Evolutionary conservation across 768 basidiomycete species (phyloP), one percentile per base, ranked within the genome.

Genomic region (Termitomyces sp.): DNA sequence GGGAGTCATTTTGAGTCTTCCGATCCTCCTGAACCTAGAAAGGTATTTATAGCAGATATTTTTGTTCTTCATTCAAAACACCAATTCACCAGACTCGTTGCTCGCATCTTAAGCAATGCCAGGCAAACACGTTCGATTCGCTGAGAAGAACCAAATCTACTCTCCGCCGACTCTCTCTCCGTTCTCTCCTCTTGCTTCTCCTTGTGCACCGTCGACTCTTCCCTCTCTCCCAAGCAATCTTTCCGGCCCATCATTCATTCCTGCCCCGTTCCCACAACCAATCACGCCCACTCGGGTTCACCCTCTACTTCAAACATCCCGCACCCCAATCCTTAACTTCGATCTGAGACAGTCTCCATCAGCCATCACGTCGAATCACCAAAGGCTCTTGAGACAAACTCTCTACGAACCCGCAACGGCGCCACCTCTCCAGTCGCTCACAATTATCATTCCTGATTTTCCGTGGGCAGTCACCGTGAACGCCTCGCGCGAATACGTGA

Each of bases 391-490:
- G 75, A 64, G 54, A 20, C 62, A 62, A 7, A 63, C 60, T 0
- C 67, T 76, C 15, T 61, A 63, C 22, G 75, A 76, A 62, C 68
- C 76, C 0, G 79, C 78, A 3, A 74, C 73, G 9, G 65, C 63
- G 18, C 76, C 76, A 4, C 73, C 77, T 15, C 61, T 73, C 18
- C 56, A 67, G 1, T 60, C 46, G 55, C 59, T 80, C 59, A 66
- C 63, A 11, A 66, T 80, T 58, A 65, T 65, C 1, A 65, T 67
- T 11, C 69, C 70, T 2, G 65, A 72, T 28, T 65, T 79, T 22
- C 75, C 74, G 0, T 80, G 79, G 78, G 64, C 55, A 4, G 70
- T 77, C 59, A 69, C 67, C 20, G 74, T 83, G 51, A 60, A 66
- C 32, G 68, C 76, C 3, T 60, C 59, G 3, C 68, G 62, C 32